A percentile compares a stretch with the other conserved stretches of the same genome.
These are phyloP conservation scores for Coffea canephora DNA, from an alignment of 257 asterid species.

Conservation along the genomic window DNA sequence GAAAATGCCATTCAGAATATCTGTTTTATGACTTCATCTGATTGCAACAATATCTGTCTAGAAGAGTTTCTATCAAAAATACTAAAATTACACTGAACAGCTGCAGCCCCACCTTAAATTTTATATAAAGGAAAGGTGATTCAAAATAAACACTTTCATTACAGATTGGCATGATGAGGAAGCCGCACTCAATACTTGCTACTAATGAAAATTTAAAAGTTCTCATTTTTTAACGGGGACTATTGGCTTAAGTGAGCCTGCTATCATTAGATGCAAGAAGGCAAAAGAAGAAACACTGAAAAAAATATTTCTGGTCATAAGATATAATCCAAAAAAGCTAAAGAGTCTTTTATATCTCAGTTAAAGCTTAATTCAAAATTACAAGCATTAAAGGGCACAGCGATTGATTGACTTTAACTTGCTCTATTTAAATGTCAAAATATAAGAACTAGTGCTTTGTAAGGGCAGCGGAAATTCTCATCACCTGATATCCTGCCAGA, in stretches of 20 bases:
- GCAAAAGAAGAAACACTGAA: not conserved
- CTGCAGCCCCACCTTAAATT: not conserved
- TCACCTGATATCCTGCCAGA: conserved; percentile 91
- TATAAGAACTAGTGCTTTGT: conserved; percentile 4
- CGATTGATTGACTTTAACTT: not conserved
- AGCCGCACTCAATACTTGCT: not conserved
- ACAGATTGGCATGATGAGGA: not conserved
- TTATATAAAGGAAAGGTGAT: not conserved
- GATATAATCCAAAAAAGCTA: not conserved
- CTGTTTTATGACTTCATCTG: not conserved
- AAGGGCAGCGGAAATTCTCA: conserved; percentile 1
- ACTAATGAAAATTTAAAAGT: not conserved
- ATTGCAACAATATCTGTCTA: not conserved
- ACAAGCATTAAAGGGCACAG: not conserved
- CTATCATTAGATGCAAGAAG: not conserved
- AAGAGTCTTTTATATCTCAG: not conserved
- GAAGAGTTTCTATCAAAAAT: not conserved
- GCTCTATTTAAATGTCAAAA: not conserved
- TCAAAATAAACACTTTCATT: not conserved
- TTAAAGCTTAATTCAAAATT: not conserved
- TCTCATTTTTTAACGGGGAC: too few species aligned
- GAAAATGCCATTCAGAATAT: not conserved
- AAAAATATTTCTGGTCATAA: not conserved
- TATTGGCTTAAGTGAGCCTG: not conserved
- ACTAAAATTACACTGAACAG: not conserved